A percentile compares a stretch with the other conserved stretches of the same genome.
Conservation (phyloP, 1,139 yeast species). For the Debaryomyces sp. region DNA sequence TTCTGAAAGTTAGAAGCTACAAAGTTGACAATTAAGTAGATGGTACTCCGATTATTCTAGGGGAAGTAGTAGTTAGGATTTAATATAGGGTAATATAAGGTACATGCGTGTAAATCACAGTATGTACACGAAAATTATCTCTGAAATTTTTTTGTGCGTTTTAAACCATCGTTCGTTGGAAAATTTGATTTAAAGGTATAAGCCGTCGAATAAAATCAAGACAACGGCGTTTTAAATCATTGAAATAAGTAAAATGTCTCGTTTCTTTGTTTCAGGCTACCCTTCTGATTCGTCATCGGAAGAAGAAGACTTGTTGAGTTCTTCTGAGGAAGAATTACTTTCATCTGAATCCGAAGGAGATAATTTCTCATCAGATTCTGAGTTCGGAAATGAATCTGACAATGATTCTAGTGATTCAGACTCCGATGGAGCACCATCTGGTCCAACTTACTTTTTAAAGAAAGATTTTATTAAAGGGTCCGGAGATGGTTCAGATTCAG, state of each 20-base stretch:
- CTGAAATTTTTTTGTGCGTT: slow-evolving; percentile 14
- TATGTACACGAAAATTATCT: slow-evolving; percentile 8
- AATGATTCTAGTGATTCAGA: slow-evolving; percentile 45
- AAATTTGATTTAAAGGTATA: slow-evolving; percentile 14
- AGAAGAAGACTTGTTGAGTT: slow-evolving; percentile 73
- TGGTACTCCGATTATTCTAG: background rate
- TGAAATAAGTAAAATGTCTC: slow-evolving; percentile 52
- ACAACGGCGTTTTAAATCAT: slow-evolving; percentile 7
- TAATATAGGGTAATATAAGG: slow-evolving; percentile 5
- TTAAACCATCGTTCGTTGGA: slow-evolving; percentile 14
- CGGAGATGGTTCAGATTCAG: slow-evolving; percentile 53
- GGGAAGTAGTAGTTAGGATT: background rate
- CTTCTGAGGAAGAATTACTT: slow-evolving; percentile 69
- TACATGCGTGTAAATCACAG: slow-evolving; percentile 11
- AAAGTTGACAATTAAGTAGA: slow-evolving; percentile 19
- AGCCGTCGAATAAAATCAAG: slow-evolving; percentile 5
- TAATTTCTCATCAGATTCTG: slow-evolving; percentile 41
- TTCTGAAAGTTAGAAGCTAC: slow-evolving; percentile 62
- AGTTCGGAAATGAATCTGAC: slow-evolving; percentile 33
- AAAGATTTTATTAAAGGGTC: slow-evolving; percentile 52
- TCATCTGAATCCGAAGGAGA: slow-evolving; percentile 49
- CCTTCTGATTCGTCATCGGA: slow-evolving; percentile 70
- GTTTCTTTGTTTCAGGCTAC: slow-evolving; percentile 72
- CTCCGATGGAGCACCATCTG: slow-evolving; percentile 48
- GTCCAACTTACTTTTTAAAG: slow-evolving; percentile 61